A percentile compares a stretch with the other conserved stretches of the same genome.
phyloP scores from a whole-genome alignment of 768 basidiomycete species.

The Rhodotorula kratochvilovae region DNA sequence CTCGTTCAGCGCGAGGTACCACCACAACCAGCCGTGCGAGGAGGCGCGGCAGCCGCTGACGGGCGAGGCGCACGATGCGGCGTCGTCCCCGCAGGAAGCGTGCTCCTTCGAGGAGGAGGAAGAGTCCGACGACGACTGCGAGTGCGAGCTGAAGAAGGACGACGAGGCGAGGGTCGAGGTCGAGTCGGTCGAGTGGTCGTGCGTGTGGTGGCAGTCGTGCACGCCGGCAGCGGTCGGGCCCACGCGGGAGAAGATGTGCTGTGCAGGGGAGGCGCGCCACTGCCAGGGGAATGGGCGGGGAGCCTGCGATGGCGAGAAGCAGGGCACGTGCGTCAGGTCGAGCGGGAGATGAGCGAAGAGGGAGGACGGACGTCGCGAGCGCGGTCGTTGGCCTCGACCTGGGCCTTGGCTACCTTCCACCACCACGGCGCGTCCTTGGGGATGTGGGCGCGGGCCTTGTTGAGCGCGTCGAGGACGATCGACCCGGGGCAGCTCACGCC shows the following conservation, averaged over 20 bases:
- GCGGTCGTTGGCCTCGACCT: neutral
- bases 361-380: neutral
- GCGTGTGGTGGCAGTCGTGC: neutral
- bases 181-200: neutral
- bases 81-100: neutral
- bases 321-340: neutral
- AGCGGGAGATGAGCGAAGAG: no score
- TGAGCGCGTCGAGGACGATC: neutral
- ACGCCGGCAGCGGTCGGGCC: neutral
- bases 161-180: neutral
- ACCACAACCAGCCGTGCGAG: neutral
- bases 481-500: neutral
- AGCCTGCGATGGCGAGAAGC: neutral
- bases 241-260: neutral
- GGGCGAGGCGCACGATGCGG: neutral
- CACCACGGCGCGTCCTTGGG: neutral
- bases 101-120: neutral
- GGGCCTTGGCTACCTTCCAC: neutral
- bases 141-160: neutral
- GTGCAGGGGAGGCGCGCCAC: neutral
- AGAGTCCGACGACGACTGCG: neutral
- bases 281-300: neutral
- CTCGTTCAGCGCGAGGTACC: conserved; percentile 23
- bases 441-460: neutral
- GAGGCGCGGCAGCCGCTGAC: neutral